Evolutionary conservation across 2,329 filamentous ascomycete species (phyloP).

Genomic region (Aspergillus candidus): DNA sequence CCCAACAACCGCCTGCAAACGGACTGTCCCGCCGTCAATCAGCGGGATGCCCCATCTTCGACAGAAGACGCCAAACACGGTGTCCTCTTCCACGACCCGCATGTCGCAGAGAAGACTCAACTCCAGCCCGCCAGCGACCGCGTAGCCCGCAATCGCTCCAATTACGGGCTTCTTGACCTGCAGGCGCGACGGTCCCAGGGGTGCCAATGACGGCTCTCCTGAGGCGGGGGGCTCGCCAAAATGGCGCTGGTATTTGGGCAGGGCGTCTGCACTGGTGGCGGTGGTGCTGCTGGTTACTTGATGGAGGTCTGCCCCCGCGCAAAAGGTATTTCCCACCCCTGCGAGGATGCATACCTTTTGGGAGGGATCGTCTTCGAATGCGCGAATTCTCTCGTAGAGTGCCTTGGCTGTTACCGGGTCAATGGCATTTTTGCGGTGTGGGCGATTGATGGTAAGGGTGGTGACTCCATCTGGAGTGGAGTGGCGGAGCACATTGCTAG

Average conservation of each 20-base stretch:
- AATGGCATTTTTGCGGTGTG: constrained; percentile 48
- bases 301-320: constrained; percentile 50
- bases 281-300: constrained; percentile 29
- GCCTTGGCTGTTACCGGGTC: constrained; percentile 44
- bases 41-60: constrained; percentile 49
- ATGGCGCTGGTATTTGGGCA: neutral
- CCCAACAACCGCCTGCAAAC: constrained; percentile 47
- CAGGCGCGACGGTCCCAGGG: constrained; percentile 34
- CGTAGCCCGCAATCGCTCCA: constrained; percentile 47
- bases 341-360: constrained; percentile 51
- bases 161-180: constrained; percentile 49
- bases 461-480: constrained; percentile 42
- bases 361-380: constrained; percentile 45
- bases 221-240: constrained; percentile 19
- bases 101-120: constrained; percentile 50
- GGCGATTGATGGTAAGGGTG: constrained; percentile 51
- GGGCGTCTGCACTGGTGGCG: constrained; percentile 2
- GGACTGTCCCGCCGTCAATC: constrained; percentile 50
- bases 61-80: constrained; percentile 52
- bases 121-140: constrained; percentile 51
- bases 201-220: constrained; percentile 33
- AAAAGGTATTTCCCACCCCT: constrained; percentile 46
- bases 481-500: no score
- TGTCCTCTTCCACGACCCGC: constrained; percentile 49
- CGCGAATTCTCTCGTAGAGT: constrained; percentile 44